Evolutionary conservation across 176 grass and related monocot species (phyloP).

Genomic region (Phoenix roebelenii): DNA sequence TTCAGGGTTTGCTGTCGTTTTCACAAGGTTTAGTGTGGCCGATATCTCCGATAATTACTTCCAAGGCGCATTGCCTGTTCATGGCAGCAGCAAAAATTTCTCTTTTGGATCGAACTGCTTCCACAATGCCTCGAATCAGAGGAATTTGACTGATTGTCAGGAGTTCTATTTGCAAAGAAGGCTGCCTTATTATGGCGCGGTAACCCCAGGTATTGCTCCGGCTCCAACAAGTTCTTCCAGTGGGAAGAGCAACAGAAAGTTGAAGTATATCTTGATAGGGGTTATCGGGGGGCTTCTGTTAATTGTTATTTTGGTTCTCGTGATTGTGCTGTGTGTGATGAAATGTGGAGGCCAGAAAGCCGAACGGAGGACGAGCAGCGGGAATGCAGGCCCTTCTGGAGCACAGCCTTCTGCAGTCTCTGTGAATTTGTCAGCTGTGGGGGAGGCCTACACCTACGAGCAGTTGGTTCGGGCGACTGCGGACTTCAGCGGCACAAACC

Average conservation of each 20-base stretch:
- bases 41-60: slow-evolving; percentile 86
- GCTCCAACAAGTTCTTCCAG: slow-evolving; percentile 3
- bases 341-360: neutral
- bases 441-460: slow-evolving; percentile 63
- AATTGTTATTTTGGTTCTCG: slow-evolving; percentile 21
- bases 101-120: slow-evolving; percentile 57
- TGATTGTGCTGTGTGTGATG: slow-evolving; percentile 36
- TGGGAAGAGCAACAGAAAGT: slow-evolving; percentile 38
- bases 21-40: slow-evolving; percentile 17
- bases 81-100: slow-evolving; percentile 20
- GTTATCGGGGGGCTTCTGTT: slow-evolving; percentile 46
- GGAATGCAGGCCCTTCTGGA: slow-evolving; percentile 5
- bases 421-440: slow-evolving; percentile 40
- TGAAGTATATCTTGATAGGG: slow-evolving; percentile 84
- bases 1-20: slow-evolving; percentile 36
- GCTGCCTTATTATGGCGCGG: slow-evolving; percentile 27
- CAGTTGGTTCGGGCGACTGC: slow-evolving; percentile 44
- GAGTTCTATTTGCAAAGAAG: slow-evolving; percentile 47
- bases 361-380: slow-evolving; percentile 25
- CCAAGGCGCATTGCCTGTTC: slow-evolving; percentile 33
- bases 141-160: slow-evolving; percentile 38
- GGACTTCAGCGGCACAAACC: slow-evolving; percentile 47
- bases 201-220: slow-evolving; percentile 13
- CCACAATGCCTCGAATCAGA: slow-evolving; percentile 36
- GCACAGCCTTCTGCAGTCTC: slow-evolving; percentile 30